Evolutionary conservation across 2,329 filamentous ascomycete genomes (phyloP).

Genomic region (Cladosporium halotolerans): DNA sequence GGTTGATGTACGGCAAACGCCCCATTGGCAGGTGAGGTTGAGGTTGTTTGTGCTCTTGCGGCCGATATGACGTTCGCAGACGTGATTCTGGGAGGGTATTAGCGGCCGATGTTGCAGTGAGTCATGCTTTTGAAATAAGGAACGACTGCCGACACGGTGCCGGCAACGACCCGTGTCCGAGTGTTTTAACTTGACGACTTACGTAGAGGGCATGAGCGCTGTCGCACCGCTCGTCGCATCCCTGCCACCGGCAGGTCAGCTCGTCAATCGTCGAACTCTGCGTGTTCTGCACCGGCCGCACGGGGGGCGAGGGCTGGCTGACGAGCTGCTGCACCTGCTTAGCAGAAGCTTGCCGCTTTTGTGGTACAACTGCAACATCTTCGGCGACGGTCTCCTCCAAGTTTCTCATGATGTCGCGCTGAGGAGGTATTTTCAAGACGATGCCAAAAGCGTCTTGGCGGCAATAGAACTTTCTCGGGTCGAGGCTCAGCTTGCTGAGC

Average conservation of each 20-base stretch:
- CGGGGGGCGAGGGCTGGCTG: constrained; percentile 22
- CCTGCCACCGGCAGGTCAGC: constrained; percentile 55
- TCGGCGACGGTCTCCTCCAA: constrained; percentile 1
- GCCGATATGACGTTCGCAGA: constrained; percentile 96
- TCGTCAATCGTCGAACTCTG: constrained; percentile 36
- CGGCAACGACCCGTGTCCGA: background rate
- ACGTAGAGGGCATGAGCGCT: constrained; percentile 58
- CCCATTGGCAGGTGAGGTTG: constrained; percentile 96
- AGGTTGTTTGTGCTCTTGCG: constrained; percentile 99
- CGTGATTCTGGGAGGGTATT: constrained; percentile 66
- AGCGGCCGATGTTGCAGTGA: background rate
- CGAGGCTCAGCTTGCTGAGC: background rate
- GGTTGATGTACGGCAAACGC: constrained; percentile 88
- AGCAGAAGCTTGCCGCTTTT: constrained; percentile 22
- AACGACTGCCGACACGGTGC: no score
- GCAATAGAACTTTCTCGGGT: background rate
- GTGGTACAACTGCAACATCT: background rate
- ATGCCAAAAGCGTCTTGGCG: constrained; percentile 2
- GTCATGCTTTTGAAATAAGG: background rate
- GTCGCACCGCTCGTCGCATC: constrained; percentile 54
- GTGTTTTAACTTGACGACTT: constrained; percentile 27
- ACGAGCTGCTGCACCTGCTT: constrained; percentile 21
- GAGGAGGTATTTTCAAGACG: background rate
- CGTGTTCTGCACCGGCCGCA: constrained; percentile 24
- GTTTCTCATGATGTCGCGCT: background rate